Base-by-base conservation (phyloP, 805 yeast species). In the Isabelozyma rhagii region DNA sequence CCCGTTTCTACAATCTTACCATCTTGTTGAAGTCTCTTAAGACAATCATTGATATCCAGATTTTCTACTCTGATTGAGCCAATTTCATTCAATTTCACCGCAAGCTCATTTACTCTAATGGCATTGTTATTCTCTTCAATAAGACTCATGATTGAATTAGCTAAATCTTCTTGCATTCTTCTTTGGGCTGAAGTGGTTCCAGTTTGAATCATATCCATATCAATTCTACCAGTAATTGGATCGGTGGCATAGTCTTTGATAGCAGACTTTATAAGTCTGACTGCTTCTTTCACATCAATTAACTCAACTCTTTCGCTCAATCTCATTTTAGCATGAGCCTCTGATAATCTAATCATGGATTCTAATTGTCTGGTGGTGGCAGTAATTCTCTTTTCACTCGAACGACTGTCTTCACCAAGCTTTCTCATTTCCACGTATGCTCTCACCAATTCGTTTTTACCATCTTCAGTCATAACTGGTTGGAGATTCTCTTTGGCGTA, bases 301-400 rank as follows among this genome's bases (percentile, higher is more conserved):
- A 87, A 74, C 48, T 84, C 86, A 5, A 94, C 99, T 0, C 59
- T 64, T 1, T 76, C 70, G 1, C 93, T 80, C 29, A 94, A 75
- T 59, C 97, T 83, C 96, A 94, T 89, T 70, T 91, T 92, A 1
- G 99, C 99, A 66, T 94, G 98, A 0, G 98, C 99, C 70, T 94
- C 99, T 0, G 96, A 70, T 46, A 94, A 76, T 63, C 99, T 83
- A 56, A 93, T 92, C 96, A 94, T 89, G 47, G 96, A 85, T 69
- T 94, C 99, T 50, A 94, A 76, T 67, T 94, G 99, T 71, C 99
- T 82, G 1, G 99, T 93, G 0, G 99, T 94, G 4, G 99, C 99
- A 0, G 99, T 94, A 57, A 94, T 88, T 59, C 99, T 78, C 68
- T 86, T 88, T 54, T 94, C 98, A 10, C 90, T 77, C 1, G 91